phyloP scores from a whole-genome alignment of 2,329 filamentous ascomycete species.

The Sordariomycetes sp. region DNA sequence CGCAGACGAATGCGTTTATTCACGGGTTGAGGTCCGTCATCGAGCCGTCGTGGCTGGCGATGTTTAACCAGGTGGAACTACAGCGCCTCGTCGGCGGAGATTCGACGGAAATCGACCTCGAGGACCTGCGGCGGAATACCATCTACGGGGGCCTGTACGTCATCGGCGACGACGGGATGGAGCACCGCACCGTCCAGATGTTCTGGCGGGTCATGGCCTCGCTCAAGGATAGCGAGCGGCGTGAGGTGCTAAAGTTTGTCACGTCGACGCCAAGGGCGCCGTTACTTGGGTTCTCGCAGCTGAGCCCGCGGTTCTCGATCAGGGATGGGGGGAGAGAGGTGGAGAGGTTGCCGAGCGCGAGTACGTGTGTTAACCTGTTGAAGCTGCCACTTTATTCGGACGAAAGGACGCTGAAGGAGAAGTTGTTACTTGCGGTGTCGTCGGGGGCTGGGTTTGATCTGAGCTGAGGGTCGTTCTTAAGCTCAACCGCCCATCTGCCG shows the following conservation, averaged over 20 bases:
- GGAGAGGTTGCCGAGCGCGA: slow-evolving; percentile 81
- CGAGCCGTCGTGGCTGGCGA: slow-evolving; percentile 82
- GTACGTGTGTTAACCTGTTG: slow-evolving; percentile 88
- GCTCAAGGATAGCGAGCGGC: slow-evolving; percentile 62
- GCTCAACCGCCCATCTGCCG: too few species aligned
- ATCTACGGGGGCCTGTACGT: slow-evolving; percentile 77
- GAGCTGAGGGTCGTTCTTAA: too few species aligned
- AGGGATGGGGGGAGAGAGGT: slow-evolving; percentile 49
- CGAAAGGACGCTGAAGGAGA: slow-evolving; percentile 54
- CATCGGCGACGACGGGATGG: slow-evolving; percentile 75
- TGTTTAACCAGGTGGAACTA: slow-evolving; percentile 96
- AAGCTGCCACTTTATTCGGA: slow-evolving; percentile 77
- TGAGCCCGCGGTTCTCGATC: slow-evolving; percentile 81
- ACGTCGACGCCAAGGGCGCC: slow-evolving; percentile 87
- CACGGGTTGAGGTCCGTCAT: slow-evolving; percentile 79
- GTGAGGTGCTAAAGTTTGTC: slow-evolving; percentile 88
- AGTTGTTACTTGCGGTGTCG: slow-evolving; percentile 80
- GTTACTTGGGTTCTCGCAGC: slow-evolving; percentile 72
- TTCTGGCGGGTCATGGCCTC: slow-evolving; percentile 85
- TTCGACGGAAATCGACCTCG: slow-evolving; percentile 70
- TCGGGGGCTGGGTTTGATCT: slow-evolving; percentile 81
- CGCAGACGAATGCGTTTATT: slow-evolving; percentile 81
- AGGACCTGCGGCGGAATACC: slow-evolving; percentile 75
- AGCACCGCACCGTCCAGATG: slow-evolving; percentile 72
- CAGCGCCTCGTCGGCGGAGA: slow-evolving; percentile 90